These are phyloP conservation scores for Carex littledalei DNA, from an alignment of 176 grass and related monocot genomes.

Conservation along the genomic window DNA sequence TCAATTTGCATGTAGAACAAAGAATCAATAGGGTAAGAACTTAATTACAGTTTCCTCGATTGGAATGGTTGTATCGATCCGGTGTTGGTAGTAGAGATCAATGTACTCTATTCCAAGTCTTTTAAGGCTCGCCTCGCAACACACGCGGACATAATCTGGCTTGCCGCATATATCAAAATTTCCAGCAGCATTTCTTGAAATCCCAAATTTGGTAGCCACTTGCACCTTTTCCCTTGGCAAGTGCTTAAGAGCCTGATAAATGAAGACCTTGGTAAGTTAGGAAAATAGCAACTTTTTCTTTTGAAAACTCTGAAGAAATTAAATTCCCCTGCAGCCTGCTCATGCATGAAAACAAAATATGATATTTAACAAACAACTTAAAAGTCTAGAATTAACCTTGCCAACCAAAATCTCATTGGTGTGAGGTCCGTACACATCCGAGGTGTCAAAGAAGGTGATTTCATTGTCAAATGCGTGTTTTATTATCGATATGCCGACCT, in stretches of 20 bases:
- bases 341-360: not conserved
- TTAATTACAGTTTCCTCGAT: slow-evolving; percentile 45
- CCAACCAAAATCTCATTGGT: slow-evolving; percentile 40
- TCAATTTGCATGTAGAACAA: not conserved
- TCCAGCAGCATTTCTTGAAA: not conserved
- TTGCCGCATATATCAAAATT: slow-evolving; percentile 16
- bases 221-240: slow-evolving; percentile 23
- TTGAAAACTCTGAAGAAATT: no score
- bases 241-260: slow-evolving; percentile 22
- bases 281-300: not conserved
- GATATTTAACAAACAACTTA: not conserved
- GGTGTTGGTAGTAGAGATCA: slow-evolving; percentile 69
- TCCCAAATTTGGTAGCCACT: slow-evolving; percentile 47
- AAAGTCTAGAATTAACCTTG: slow-evolving; percentile 16
- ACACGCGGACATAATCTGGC: slow-evolving; percentile 36
- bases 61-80: slow-evolving; percentile 33
- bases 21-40: not conserved
- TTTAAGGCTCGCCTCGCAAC: slow-evolving; percentile 36
- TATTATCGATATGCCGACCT: slow-evolving; percentile 32
- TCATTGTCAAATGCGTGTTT: slow-evolving; percentile 22
- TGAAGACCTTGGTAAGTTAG: not conserved
- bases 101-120: slow-evolving; percentile 44
- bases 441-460: slow-evolving; percentile 46
- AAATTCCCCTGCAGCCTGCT: no score
- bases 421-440: slow-evolving; percentile 30